These are phyloP conservation scores for Ochetophila trinervis DNA, from an alignment of 306 rosid genomes.

Conservation along the genomic window DNA sequence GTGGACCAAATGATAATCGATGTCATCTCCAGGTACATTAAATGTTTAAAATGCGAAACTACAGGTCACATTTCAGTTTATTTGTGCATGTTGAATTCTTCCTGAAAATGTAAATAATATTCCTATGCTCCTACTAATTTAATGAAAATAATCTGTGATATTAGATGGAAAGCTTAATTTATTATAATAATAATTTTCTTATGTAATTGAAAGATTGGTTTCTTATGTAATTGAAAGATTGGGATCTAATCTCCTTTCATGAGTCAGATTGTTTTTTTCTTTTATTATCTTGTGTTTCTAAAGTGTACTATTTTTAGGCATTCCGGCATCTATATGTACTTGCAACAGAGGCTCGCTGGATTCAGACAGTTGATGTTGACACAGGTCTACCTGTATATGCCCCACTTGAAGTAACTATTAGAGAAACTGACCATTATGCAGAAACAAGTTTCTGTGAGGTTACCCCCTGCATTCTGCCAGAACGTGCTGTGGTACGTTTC, in stretches of 20 bases:
- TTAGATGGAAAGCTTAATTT: not conserved
- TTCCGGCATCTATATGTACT: constrained; percentile 92
- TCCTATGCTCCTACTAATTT: not conserved
- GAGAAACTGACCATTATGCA: constrained; percentile 88
- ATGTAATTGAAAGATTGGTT: constrained; percentile 5
- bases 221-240: constrained; percentile 5
- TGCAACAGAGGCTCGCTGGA: constrained; percentile 97
- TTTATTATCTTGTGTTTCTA: constrained; percentile 20
- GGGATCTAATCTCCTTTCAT: constrained; percentile 7
- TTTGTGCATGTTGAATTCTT: constrained; percentile 1
- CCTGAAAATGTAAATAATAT: not conserved
- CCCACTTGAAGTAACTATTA: constrained; percentile 79
- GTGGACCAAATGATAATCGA: constrained; percentile 91
- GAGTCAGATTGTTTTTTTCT: constrained; percentile 17
- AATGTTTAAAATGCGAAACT: constrained; percentile 10
- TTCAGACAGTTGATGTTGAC: constrained; percentile 97
- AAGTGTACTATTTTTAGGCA: constrained; percentile 53
- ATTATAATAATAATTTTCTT: not conserved
- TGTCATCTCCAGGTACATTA: constrained; percentile 91
- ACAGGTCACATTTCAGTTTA: no score
- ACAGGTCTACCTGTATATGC: constrained; percentile 92
- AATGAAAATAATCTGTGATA: not conserved
- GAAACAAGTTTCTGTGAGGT: constrained; percentile 92
- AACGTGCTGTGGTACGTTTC: constrained; percentile 76
- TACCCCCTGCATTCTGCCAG: constrained; percentile 96